These are phyloP conservation scores for Metarhizium anisopliae DNA, from an alignment of 2,329 filamentous ascomycete species.

Conservation along the genomic window DNA sequence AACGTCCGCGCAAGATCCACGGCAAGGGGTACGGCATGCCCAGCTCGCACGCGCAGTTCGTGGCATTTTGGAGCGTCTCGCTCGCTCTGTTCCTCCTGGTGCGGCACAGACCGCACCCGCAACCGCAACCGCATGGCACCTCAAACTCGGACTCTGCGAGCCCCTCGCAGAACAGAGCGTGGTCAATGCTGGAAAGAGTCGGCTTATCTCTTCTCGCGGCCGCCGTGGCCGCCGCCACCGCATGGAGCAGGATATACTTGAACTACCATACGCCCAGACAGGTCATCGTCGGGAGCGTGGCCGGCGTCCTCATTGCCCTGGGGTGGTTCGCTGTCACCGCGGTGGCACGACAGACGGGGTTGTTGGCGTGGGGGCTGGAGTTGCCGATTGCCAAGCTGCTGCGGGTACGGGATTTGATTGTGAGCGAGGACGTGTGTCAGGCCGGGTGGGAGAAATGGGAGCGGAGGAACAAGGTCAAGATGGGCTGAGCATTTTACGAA, in stretches of 20 bases:
- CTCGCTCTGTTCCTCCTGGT: constrained; percentile 76
- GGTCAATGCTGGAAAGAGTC: constrained; percentile 52
- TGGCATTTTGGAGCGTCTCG: constrained; percentile 81
- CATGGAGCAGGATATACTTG: constrained; percentile 78
- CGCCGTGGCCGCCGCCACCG: constrained; percentile 57
- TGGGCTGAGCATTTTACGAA: neutral
- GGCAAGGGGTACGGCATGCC: constrained; percentile 99
- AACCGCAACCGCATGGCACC: neutral
- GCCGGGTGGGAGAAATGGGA: constrained; percentile 94
- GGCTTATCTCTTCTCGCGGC: constrained; percentile 46
- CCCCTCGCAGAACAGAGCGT: constrained; percentile 30
- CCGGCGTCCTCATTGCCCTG: constrained; percentile 62
- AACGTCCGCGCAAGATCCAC: constrained; percentile 72
- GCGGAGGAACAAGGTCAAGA: constrained; percentile 30
- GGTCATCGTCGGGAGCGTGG: constrained; percentile 69
- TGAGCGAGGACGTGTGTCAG: constrained; percentile 82
- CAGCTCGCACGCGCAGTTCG: constrained; percentile 86
- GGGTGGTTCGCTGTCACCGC: constrained; percentile 71
- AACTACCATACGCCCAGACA: constrained; percentile 87
- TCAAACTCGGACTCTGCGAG: neutral
- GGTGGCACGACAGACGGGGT: constrained; percentile 56
- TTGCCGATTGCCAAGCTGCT: constrained; percentile 54
- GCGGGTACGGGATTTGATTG: constrained; percentile 71
- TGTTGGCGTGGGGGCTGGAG: constrained; percentile 65
- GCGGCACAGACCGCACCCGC: constrained; percentile 49